These are phyloP conservation scores for Bruguiera parviflora DNA, from an alignment of 345 rosid species.

Conservation along the genomic window DNA sequence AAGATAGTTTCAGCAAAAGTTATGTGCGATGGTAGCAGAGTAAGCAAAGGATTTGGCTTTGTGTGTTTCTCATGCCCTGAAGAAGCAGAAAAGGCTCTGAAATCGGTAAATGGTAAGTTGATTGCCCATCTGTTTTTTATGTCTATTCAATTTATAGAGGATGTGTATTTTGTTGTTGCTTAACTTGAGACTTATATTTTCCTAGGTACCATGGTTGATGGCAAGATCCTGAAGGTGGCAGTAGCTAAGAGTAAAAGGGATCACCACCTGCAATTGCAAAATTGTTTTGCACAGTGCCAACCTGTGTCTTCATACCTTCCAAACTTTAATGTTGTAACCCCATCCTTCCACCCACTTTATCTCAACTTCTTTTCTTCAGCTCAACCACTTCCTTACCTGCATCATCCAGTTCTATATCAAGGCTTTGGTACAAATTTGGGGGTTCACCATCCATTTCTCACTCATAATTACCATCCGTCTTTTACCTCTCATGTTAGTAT, in stretches of 20 bases:
- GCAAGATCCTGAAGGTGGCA: conserved; percentile 49
- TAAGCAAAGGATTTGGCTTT: conserved; percentile 69
- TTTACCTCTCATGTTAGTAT: conserved; percentile 34
- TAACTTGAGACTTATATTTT: conserved; percentile 3
- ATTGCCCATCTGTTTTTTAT: conserved; percentile 1
- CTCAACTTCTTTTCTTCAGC: conserved; percentile 12
- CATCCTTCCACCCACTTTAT: conserved; percentile 17
- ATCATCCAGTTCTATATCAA: conserved; percentile 17
- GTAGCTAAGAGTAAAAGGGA: conserved; percentile 58
- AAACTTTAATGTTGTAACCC: conserved; percentile 11
- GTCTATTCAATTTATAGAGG: conserved; percentile 2
- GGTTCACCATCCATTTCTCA: conserved; percentile 12
- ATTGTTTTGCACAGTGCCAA: conserved; percentile 6
- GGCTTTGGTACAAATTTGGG: conserved; percentile 25
- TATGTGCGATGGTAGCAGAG: conserved; percentile 47
- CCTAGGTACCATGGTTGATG: conserved; percentile 45
- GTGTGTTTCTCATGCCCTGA: conserved; percentile 60
- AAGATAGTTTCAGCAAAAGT: conserved; percentile 53
- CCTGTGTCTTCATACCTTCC: conserved; percentile 11
- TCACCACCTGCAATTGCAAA: conserved; percentile 35
- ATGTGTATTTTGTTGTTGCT: conserved; percentile 2
- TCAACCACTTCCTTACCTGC: conserved; percentile 16
- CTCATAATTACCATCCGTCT: conserved; percentile 27
- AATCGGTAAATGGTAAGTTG: conserved; percentile 45
- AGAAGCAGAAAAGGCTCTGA: conserved; percentile 57